phyloP scores from a whole-genome alignment of 2,329 filamentous ascomycete genomes.

The Xylariaceae sp. region DNA sequence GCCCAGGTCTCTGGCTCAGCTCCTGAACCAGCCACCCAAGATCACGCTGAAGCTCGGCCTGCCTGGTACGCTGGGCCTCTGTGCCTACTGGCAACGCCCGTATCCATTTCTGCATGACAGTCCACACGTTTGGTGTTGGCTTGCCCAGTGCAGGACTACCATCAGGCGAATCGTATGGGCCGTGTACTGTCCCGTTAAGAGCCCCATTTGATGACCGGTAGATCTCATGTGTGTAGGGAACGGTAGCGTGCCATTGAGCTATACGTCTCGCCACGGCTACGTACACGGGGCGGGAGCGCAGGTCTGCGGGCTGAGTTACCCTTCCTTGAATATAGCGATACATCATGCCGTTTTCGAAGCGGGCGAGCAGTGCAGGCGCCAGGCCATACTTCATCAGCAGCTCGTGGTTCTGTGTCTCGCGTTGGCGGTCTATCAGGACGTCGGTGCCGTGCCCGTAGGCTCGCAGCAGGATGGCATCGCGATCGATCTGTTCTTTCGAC shows the following conservation, averaged over 20 bases:
- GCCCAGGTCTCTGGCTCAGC: conserved; percentile 71
- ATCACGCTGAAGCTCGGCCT: conserved; percentile 68
- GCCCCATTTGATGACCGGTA: conserved; percentile 34
- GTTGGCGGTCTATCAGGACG: conserved; percentile 90
- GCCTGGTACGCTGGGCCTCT: conserved; percentile 63
- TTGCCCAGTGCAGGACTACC: conserved; percentile 59
- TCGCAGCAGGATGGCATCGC: conserved; percentile 80
- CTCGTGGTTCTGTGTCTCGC: conserved; percentile 76
- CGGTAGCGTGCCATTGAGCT: conserved; percentile 85
- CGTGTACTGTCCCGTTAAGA: conserved; percentile 30
- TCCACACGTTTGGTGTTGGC: conserved; percentile 85
- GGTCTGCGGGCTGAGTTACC: conserved; percentile 74
- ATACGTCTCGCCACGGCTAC: conserved; percentile 77
- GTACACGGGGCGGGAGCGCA: conserved; percentile 73
- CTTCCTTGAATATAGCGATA: conserved; percentile 85
- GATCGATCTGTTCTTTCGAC: conserved; percentile 57
- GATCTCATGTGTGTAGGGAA: conserved; percentile 50
- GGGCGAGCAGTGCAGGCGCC: conserved; percentile 80
- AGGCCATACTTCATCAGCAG: conserved; percentile 78
- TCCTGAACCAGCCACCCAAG: conserved; percentile 64
- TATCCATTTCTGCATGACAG: conserved; percentile 95
- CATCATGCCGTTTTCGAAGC: conserved; percentile 93
- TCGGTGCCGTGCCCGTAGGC: conserved; percentile 95
- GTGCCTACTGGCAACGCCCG: conserved; percentile 73
- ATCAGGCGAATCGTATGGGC: conserved; percentile 39